These are phyloP conservation scores for Malassezia obtusa DNA, from an alignment of 1,284 basidiomycete species.

Conservation along the genomic window DNA sequence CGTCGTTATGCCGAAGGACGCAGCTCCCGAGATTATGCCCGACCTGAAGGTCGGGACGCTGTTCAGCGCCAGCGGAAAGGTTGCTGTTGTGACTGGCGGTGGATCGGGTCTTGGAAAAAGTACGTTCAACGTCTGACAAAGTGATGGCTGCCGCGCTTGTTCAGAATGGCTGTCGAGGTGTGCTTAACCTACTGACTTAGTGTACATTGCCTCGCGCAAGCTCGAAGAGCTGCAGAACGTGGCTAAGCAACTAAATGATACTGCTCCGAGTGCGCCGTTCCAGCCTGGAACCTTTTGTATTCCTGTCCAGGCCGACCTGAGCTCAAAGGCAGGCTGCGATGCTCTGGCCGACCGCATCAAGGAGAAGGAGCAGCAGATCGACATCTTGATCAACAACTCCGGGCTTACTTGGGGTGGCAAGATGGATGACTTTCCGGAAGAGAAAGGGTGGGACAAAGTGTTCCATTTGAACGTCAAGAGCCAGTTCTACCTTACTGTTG, in stretches of 20 bases:
- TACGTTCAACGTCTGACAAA: constrained; percentile 8
- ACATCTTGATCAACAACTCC: constrained; percentile 45
- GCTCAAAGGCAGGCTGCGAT: constrained; percentile 67
- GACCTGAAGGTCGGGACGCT: constrained; percentile 59
- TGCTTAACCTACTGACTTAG: constrained; percentile 30
- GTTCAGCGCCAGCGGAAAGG: constrained; percentile 64
- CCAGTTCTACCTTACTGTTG: constrained; percentile 47
- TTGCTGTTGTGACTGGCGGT: constrained; percentile 66
- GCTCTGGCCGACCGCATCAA: constrained; percentile 62
- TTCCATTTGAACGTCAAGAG: constrained; percentile 45
- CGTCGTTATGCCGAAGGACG: constrained; percentile 38
- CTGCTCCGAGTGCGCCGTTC: constrained; percentile 21
- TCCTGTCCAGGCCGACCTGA: constrained; percentile 38
- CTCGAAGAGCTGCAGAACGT: constrained; percentile 57
- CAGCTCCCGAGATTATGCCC: constrained; percentile 40
- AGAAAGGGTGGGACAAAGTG: constrained; percentile 62
- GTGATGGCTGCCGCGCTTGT: constrained; percentile 72
- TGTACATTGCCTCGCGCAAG: constrained; percentile 76
- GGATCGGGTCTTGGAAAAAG: constrained; percentile 45
- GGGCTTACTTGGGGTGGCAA: constrained; percentile 66
- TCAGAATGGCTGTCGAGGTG: constrained; percentile 59
- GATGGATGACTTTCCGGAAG: constrained; percentile 60
- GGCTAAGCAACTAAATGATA: constrained; percentile 22
- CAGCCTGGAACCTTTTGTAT: constrained; percentile 26
- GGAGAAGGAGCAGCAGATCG: constrained; percentile 59